These are phyloP conservation scores for Chrysoporthe deuterocubensis DNA, from an alignment of 2,329 filamentous ascomycete species.

Conservation along the genomic window DNA sequence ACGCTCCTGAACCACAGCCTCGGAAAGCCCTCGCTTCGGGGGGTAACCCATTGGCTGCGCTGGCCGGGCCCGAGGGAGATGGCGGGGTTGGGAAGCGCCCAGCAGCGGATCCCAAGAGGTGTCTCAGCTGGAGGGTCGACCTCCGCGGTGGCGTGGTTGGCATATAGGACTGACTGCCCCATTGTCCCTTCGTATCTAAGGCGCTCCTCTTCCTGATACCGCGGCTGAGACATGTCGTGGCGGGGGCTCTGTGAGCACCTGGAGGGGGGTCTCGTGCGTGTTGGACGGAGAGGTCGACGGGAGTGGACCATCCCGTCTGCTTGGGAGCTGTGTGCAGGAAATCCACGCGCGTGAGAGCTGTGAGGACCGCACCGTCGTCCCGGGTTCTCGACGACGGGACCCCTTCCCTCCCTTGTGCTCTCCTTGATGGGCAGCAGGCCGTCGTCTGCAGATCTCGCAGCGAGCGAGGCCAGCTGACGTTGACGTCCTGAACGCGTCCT, in stretches of 20 bases:
- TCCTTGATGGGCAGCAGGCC: too few species aligned
- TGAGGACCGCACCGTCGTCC: too few species aligned
- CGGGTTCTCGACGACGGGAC: too few species aligned
- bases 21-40: conserved; percentile 27
- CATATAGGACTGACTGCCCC: background rate
- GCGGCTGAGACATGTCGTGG: conserved; percentile 13
- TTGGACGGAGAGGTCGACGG: background rate
- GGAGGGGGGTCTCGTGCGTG: background rate
- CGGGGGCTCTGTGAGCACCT: background rate
- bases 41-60: conserved; percentile 22
- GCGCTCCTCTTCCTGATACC: background rate
- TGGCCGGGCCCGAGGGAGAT: too few species aligned
- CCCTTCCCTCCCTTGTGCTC: too few species aligned
- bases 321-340: background rate
- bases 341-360: background rate
- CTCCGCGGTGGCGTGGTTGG: background rate
- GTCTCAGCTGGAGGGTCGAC: background rate
- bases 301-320: background rate
- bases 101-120: background rate
- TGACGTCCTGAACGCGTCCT: background rate
- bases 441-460: background rate
- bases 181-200: background rate
- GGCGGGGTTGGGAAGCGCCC: background rate
- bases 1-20: conserved; percentile 21
- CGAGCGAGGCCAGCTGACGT: background rate